Evolutionary conservation across 1,284 basidiomycete species (phyloP), one percentile per base, ranked within the genome.

Genomic region (Bjerkandera adusta): DNA sequence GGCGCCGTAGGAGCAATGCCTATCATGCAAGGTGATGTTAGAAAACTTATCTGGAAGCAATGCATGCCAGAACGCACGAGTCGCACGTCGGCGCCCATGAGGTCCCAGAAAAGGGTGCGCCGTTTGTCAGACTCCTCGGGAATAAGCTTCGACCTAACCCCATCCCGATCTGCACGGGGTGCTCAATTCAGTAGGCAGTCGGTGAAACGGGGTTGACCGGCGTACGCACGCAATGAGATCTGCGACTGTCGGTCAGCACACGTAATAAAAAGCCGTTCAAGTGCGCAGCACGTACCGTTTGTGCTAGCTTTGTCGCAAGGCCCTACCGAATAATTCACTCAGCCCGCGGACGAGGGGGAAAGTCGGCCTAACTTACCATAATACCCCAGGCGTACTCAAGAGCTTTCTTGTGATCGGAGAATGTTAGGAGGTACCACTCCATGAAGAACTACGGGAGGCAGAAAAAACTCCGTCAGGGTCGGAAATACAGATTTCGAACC

Each of bases 361-460:
- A 27, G 18, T 75, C 75, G 4, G 78, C 70, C 45, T 79, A 26
- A 47, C 57, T 22, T 39, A 81, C 82, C 76, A 83, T 77, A 34
- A 85, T 67, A 47, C 81, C 79, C 81, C 81, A 84, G 6, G 82
- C 81, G 52, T 84, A 81, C 18, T 81, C 79, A 8, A 81, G 71
- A 0, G 80, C 79, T 51, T 80, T 80, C 53, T 78, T 81, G 57
- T 83, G 79, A 57, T 82, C 79, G 5, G 81, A 83, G 54, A 83
- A 85, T 53, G 83, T 77, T 21, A 83, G 69, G 43, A 85, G 75
- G 57, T 81, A 85, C 76, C 80, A 83, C 35, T 81, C 74, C 81
- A 85, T 85, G 61, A 81, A 83, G 57, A 85, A 83, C 78, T 84
- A 49, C 7, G 37, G 4, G 51, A 36, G 33, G 55, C 45, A 18